Percentiles rank a stretch among this genome's conserved stretches.
These are phyloP conservation scores for Cladochytrium replicatum DNA, from an alignment of 192 early-diverging fungal genomes.

Conservation along the genomic window DNA sequence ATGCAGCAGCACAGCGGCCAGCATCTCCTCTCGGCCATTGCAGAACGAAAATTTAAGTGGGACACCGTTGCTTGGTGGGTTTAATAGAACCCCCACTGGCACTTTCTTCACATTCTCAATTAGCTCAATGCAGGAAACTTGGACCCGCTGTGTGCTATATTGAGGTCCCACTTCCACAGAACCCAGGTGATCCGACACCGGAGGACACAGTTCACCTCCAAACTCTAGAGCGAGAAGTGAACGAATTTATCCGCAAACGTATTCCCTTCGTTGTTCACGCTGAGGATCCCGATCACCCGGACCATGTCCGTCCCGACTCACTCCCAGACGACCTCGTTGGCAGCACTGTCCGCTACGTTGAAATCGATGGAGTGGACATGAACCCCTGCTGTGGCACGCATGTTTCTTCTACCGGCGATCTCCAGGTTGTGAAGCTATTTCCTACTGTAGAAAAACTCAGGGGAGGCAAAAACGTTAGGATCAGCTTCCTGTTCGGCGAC, in stretches of 20 bases:
- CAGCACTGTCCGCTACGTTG: conserved; percentile 36
- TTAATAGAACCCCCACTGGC: not conserved
- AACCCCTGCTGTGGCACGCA: conserved; percentile 74
- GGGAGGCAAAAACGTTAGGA: conserved; percentile 44
- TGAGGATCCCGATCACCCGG: conserved; percentile 5
- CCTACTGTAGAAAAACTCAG: conserved; percentile 53
- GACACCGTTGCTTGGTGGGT: conserved; percentile 55
- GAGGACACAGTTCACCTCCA: conserved; percentile 36
- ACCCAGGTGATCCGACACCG: conserved; percentile 20
- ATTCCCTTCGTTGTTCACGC: conserved; percentile 39
- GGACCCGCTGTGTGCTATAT: conserved; percentile 47
- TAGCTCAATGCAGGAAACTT: conserved; percentile 28
- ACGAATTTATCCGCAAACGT: conserved; percentile 40
- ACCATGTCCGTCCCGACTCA: conserved; percentile 34
- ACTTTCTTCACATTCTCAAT: conserved; percentile 1
- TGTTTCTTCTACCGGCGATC: conserved; percentile 41
- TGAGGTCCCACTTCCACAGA: conserved; percentile 32
- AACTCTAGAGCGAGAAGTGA: conserved; percentile 41
- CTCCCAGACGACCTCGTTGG: conserved; percentile 45
- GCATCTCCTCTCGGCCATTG: conserved; percentile 59
- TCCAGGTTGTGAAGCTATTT: conserved; percentile 56
- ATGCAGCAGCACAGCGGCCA: conserved; percentile 70
- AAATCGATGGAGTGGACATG: conserved; percentile 38
- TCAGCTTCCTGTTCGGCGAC: conserved; percentile 61
- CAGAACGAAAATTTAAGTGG: conserved; percentile 48